These are phyloP conservation scores for Pholiota molesta DNA, from an alignment of 768 basidiomycete genomes.

Conservation along the genomic window DNA sequence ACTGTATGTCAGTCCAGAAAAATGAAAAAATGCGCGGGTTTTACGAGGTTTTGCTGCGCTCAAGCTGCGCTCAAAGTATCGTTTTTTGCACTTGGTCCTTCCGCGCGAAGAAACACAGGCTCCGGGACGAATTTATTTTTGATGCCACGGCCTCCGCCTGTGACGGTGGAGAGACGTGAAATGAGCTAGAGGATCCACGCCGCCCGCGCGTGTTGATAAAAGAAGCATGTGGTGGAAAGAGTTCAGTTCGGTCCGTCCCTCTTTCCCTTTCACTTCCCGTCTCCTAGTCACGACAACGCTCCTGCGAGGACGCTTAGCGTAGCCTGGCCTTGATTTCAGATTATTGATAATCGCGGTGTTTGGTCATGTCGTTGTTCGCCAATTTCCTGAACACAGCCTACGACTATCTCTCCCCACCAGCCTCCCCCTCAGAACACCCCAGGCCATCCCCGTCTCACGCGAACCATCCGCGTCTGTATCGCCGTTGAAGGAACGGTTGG, in stretches of 20 bases:
- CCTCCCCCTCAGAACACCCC: constrained; percentile 31
- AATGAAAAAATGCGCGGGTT: background rate
- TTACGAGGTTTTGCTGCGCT: background rate
- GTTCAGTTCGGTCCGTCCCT: constrained; percentile 10
- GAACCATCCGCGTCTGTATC: constrained; percentile 29
- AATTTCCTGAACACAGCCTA: constrained; percentile 56
- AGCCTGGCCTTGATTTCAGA: constrained; percentile 8
- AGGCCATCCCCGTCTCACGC: constrained; percentile 29
- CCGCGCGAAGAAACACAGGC: background rate
- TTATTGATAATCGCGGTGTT: constrained; percentile 30
- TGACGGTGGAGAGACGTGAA: background rate
- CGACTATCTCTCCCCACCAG: constrained; percentile 57
- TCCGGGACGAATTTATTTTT: background rate
- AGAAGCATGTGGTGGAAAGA: constrained; percentile 6
- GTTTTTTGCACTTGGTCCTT: background rate
- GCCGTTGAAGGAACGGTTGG: constrained; percentile 50
- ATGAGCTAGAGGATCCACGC: background rate
- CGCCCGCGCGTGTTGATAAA: constrained; percentile 11
- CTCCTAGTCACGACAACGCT: constrained; percentile 5
- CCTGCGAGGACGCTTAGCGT: constrained; percentile 8
- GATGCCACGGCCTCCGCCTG: background rate
- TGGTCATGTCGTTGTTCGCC: constrained; percentile 39
- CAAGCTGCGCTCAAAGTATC: background rate
- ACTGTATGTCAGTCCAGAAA: background rate
- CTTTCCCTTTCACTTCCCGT: constrained; percentile 8